These are phyloP conservation scores for Digitaria exilis DNA, from an alignment of 202 grass and related monocot genomes.

Conservation along the genomic window DNA sequence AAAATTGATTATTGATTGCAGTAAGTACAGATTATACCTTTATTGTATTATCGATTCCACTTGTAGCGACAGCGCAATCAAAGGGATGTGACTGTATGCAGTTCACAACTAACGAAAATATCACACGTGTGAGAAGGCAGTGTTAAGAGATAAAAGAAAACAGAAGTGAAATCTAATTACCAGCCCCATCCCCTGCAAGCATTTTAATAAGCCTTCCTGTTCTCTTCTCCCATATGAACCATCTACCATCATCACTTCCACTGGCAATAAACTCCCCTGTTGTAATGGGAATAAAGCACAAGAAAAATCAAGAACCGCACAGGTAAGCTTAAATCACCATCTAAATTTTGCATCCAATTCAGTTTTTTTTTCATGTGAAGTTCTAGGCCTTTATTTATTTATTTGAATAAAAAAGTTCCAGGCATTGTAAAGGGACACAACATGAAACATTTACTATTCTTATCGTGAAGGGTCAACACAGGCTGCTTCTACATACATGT, in stretches of 20 bases:
- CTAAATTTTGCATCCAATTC: neutral
- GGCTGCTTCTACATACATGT: neutral
- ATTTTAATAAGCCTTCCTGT: constrained; percentile 97
- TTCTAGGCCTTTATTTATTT: neutral
- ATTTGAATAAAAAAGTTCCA: neutral
- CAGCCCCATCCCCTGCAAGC: constrained; percentile 88
- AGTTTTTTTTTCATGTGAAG: neutral
- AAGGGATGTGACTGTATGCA: constrained; percentile 98
- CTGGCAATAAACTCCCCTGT: constrained; percentile 94
- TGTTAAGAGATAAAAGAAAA: constrained; percentile 30
- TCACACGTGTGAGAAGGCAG: constrained; percentile 8
- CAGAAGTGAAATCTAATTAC: constrained; percentile 51
- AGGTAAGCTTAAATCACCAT: neutral
- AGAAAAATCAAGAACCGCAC: neutral
- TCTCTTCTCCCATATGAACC: constrained; percentile 99
- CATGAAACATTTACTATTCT: neutral
- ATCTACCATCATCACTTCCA: constrained; percentile 98
- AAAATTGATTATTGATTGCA: neutral
- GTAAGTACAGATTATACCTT: constrained; percentile 60
- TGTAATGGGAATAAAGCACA: constrained; percentile 15
- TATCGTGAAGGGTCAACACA: neutral
- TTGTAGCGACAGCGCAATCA: constrained; percentile 91
- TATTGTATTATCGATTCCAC: constrained; percentile 91
- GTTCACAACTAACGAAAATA: constrained; percentile 81
- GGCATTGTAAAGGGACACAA: neutral